Conservation (phyloP, 208 protist species). For the Trichomonas gallinae region DNA sequence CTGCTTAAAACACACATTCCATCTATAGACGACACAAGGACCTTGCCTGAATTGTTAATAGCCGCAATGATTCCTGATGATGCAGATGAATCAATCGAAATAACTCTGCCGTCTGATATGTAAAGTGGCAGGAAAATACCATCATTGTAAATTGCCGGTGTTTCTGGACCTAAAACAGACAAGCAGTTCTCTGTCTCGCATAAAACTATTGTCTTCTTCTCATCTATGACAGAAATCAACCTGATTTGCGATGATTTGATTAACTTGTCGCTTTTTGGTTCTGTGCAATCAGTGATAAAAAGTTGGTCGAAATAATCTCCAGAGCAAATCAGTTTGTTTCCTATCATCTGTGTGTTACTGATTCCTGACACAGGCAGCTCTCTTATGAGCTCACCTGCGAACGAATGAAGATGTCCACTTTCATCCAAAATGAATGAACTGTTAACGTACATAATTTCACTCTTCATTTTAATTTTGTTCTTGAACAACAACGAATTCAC, state of each 20-base stretch:
- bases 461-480: not conserved
- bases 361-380: not conserved
- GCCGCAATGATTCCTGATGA: not conserved
- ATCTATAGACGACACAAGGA: not conserved
- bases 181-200: not conserved
- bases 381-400: not conserved
- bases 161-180: not conserved
- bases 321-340: not conserved
- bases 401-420: not conserved
- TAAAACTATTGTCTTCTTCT: not conserved
- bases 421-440: not conserved
- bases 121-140: not conserved
- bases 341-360: not conserved
- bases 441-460: not conserved
- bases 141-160: not conserved
- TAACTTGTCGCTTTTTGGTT: not conserved
- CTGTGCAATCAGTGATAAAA: not conserved
- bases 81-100: not conserved
- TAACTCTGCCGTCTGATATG: not conserved
- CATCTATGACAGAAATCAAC: not conserved
- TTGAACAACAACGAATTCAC: not conserved
- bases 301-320: not conserved
- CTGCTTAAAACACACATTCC: not conserved
- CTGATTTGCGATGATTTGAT: not conserved
- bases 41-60: not conserved